Base-by-base conservation (phyloP, 2,329 filamentous ascomycete species). In the Ophiostoma ulmi region DNA sequence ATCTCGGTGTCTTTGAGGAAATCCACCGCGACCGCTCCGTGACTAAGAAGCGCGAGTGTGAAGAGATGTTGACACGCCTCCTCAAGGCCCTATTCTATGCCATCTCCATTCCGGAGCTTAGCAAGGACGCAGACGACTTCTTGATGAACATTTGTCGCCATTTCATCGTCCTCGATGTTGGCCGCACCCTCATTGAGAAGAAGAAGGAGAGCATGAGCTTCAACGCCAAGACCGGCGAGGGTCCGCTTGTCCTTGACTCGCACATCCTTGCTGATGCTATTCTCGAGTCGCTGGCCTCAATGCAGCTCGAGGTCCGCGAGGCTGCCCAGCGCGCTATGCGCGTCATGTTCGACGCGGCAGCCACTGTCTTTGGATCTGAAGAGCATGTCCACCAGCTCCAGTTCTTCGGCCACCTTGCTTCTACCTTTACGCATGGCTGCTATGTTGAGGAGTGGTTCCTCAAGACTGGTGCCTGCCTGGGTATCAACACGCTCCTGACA, bases 401-500 rank as follows among this genome's bases (percentile, higher is more conserved):
- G 0, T 92, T 99, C 80, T 99, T 99, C 80, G 86, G 85, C 72
- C 90, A 94, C 76, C 84, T 99, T 6, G 90, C 91, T 55, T 91
- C 88, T 72, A 90, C 89, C 0, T 97, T 98, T 78, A 95, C 92
- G 75, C 95, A 99, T 78, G 93, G 92, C 74, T 99, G 95, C 78
- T 94, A 97, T 76, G 93, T 95, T 76, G 94, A 99, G 78, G 95
- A 99, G 76, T 99, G 96, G 95, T 99, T 97, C 77, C 94, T 94
- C 69, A 99, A 99, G 80, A 91, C 93, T 52, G 95, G 94, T 67
- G 95, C 95, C 55, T 94, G 91, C 70, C 82, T 94, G 26, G 96
- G 96, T 70, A 97, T 99, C 76, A 90, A 92, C 76, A 90, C 96
- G 71, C 82, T 99, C 71, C 89, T 94, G 41, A 94, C 92, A 1